Percentiles rank a stretch among this genome's conserved stretches.
phyloP scores from a whole-genome alignment of 805 yeast genomes.

The Starmerella potacharoeniae region DNA sequence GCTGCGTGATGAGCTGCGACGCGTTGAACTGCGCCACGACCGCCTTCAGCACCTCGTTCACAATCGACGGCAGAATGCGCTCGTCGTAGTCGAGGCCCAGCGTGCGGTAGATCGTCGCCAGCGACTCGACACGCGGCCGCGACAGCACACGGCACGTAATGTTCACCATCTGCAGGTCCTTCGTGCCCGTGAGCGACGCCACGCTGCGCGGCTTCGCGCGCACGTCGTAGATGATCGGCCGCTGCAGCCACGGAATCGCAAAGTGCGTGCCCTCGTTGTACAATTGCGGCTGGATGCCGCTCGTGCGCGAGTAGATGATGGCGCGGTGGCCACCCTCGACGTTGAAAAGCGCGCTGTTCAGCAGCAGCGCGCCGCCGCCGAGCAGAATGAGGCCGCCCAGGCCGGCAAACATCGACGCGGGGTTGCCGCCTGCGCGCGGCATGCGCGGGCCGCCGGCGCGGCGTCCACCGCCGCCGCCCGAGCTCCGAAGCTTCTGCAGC shows the following conservation, averaged over 20 bases:
- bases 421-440: constrained; percentile 32
- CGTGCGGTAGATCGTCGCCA: constrained; percentile 83
- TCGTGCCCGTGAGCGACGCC: constrained; percentile 92
- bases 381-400: constrained; percentile 47
- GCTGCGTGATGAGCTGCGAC: constrained; percentile 95
- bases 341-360: constrained; percentile 52
- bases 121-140: constrained; percentile 65
- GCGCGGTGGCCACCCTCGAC: constrained; percentile 99
- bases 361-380: constrained; percentile 45
- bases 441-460: constrained; percentile 7
- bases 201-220: constrained; percentile 96
- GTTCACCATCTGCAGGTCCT: constrained; percentile 97
- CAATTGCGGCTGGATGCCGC: constrained; percentile 73
- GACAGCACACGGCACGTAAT: constrained; percentile 96
- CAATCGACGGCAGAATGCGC: constrained; percentile 94
- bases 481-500: constrained; percentile 11
- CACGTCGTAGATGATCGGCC: constrained; percentile 85
- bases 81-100: constrained; percentile 93
- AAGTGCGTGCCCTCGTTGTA: constrained; percentile 92
- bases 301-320: constrained; percentile 75
- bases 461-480: constrained; percentile 1
- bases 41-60: constrained; percentile 89
- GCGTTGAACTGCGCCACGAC: constrained; percentile 99
- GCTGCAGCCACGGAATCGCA: constrained; percentile 87
- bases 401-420: constrained; percentile 50